phyloP scores from a whole-genome alignment of 2,329 filamentous ascomycete genomes.

The Arthroderma sp. region DNA sequence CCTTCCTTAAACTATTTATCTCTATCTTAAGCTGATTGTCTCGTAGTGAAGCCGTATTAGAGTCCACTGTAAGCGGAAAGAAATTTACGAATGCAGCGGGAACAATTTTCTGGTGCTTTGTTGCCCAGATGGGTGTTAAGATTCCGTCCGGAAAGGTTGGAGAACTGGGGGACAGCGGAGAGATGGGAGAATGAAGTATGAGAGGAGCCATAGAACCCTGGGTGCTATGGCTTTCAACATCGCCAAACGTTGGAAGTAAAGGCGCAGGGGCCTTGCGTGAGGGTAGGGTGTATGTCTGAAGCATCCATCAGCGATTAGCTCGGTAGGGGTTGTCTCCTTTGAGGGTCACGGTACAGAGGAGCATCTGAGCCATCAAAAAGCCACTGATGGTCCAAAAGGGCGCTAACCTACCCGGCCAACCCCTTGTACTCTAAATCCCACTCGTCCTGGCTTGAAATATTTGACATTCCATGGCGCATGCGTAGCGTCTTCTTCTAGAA shows the following conservation, averaged over 20 bases:
- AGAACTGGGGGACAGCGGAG: slow-evolving; percentile 73
- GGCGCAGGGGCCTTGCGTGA: slow-evolving; percentile 48
- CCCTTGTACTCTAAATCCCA: slow-evolving; percentile 55
- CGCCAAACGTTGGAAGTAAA: slow-evolving; percentile 35
- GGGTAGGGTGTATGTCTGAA: slow-evolving; percentile 42
- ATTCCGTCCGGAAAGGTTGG: slow-evolving; percentile 80
- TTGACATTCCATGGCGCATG: slow-evolving; percentile 53
- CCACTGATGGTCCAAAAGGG: too few species aligned
- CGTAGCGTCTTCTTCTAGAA: slow-evolving; percentile 52
- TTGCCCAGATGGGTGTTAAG: slow-evolving; percentile 67
- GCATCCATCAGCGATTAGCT: neutral
- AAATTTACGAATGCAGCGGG: slow-evolving; percentile 72
- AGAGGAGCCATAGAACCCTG: slow-evolving; percentile 32
- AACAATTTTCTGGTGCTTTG: slow-evolving; percentile 75
- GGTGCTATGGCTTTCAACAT: slow-evolving; percentile 18
- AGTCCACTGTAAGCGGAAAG: slow-evolving; percentile 61
- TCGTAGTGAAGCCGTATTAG: slow-evolving; percentile 59
- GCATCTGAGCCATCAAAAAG: too few species aligned
- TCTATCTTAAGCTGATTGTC: slow-evolving; percentile 83
- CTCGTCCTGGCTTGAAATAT: slow-evolving; percentile 35
- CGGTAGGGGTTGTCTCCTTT: too few species aligned
- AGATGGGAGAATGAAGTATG: slow-evolving; percentile 79
- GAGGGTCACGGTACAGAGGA: neutral
- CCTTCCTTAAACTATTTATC: slow-evolving; percentile 61
- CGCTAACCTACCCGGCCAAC: slow-evolving; percentile 64